These are phyloP conservation scores for Lachancea waltii DNA, from an alignment of 805 yeast species.

Conservation along the genomic window DNA sequence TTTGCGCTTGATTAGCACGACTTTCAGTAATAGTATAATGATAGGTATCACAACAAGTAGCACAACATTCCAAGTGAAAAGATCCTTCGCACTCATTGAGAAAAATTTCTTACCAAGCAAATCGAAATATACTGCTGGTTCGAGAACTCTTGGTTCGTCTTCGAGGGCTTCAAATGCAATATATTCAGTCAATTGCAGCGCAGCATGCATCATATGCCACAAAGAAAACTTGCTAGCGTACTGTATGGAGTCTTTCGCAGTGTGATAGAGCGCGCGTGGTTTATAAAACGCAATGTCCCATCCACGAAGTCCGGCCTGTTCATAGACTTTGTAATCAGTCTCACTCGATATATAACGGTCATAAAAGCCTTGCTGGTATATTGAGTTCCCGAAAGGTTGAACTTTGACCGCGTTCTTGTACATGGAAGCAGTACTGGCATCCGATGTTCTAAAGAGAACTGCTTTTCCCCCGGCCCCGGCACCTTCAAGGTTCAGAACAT, in stretches of 20 bases:
- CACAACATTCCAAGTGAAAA: slow-evolving; percentile 48
- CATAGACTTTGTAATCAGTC: slow-evolving; percentile 77
- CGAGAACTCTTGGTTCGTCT: slow-evolving; percentile 24
- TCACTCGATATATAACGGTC: slow-evolving; percentile 66
- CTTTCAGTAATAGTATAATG: slow-evolving; percentile 40
- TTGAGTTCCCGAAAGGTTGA: slow-evolving; percentile 69
- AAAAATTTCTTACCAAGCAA: slow-evolving; percentile 53
- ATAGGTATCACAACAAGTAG: slow-evolving; percentile 52
- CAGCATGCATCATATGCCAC: slow-evolving; percentile 76
- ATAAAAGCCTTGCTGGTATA: slow-evolving; percentile 81
- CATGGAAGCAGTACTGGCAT: slow-evolving; percentile 58
- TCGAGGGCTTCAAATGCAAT: slow-evolving; percentile 36
- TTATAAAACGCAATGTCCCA: slow-evolving; percentile 84
- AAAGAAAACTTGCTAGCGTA: slow-evolving; percentile 61
- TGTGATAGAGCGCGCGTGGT: slow-evolving; percentile 81
- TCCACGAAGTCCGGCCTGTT: slow-evolving; percentile 65
- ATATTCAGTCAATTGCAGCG: slow-evolving; percentile 51
- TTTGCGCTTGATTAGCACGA: slow-evolving; percentile 41
- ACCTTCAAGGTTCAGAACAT: slow-evolving; percentile 80
- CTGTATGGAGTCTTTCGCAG: slow-evolving; percentile 60
- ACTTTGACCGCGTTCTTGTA: slow-evolving; percentile 46
- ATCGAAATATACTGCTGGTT: slow-evolving; percentile 59
- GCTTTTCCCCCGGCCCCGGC: slow-evolving; percentile 90
- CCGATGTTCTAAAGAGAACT: slow-evolving; percentile 76
- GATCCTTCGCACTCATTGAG: slow-evolving; percentile 41